Base-by-base conservation (phyloP, 2,329 filamentous ascomycete genomes). In the Stagonosporopsis rhizophila region DNA sequence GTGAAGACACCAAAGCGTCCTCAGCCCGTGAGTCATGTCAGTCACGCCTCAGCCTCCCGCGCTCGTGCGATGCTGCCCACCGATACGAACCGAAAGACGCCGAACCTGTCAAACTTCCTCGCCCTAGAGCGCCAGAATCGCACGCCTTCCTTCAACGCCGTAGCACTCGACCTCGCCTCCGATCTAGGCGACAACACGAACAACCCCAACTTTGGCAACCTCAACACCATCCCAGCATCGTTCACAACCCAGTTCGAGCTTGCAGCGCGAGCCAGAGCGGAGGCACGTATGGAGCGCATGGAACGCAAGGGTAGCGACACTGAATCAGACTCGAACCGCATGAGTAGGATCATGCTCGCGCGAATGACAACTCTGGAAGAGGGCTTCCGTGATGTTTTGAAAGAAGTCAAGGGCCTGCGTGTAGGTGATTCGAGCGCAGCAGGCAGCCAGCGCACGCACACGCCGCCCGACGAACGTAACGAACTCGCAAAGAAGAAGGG, bases 291-390 rank as follows among this genome's bases (percentile, higher is more conserved):
- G 47, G 59, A 65, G 41, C 60, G 64, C 22, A 60, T 63, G 45
- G 59, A 65, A 37, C 60, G 59, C 17, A 66, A 67, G 34, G 55
- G 51, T 9, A 68, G 60, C 17, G 69, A 72, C 27, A 65, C 62
- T 12, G 67, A 73, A 17, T 72, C 72, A 1, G 74, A 76, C n/a
- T 68, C 63, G 12, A 74, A 71, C 12, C 67, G 72, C 34, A 75
- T 89, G 70, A 85, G 88, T 64, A 85, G 91, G 52, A 83, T 96
- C 41, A 89, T 97, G 76, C 80, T 97, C 41, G 91, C 92, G 8
- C 83, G 92, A 30, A 97, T 97, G 92, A 95, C 95, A 74, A 94
- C 89, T 7, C 82, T 98, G 2, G 93, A 98, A 73, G 92, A 96
- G 76, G 89, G 92, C 14, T 94, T 98, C 74, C 85, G 89, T 2